A percentile compares a stretch with the other conserved stretches of the same genome.
phyloP scores from a whole-genome alignment of 306 rosid genomes.

The Cotoneaster glaucophyllus region DNA sequence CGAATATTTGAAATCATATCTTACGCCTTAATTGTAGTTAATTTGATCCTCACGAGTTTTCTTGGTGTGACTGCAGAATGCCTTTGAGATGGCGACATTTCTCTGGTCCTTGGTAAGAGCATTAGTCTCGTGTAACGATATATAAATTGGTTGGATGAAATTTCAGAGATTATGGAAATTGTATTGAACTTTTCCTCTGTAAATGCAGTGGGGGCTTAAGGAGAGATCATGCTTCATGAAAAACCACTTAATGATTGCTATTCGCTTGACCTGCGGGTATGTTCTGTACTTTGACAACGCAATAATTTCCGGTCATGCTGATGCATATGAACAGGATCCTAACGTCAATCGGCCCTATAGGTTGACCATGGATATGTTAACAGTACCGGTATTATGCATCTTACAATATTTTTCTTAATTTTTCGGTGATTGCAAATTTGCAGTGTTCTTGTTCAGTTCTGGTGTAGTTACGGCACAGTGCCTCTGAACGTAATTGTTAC shows the following conservation, averaged over 20 bases:
- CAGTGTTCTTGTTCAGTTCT: constrained; percentile 86
- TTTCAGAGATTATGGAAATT: constrained; percentile 1
- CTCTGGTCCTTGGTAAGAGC: constrained; percentile 87
- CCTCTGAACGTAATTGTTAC: constrained; percentile 88
- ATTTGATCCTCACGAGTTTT: constrained; percentile 11
- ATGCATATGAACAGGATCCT: background rate
- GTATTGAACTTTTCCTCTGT: background rate
- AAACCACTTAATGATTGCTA: constrained; percentile 66
- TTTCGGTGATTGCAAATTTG: constrained; percentile 13
- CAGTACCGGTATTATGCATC: background rate
- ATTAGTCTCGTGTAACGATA: background rate
- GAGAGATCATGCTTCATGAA: constrained; percentile 74
- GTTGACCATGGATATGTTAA: background rate
- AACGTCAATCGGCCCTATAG: background rate
- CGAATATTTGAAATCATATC: background rate
- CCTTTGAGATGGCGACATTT: constrained; percentile 94
- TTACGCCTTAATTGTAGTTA: background rate
- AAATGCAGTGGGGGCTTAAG: constrained; percentile 71
- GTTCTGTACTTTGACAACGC: background rate
- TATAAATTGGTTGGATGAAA: too few relatives aligned
- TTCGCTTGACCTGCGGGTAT: constrained; percentile 73
- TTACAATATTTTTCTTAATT: constrained; percentile 1
- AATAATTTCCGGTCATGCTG: background rate
- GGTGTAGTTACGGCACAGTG: constrained; percentile 95
- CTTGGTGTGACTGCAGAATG: constrained; percentile 57